Conservation (phyloP, 1,139 yeast species). For the Kodamaea alishanica region DNA sequence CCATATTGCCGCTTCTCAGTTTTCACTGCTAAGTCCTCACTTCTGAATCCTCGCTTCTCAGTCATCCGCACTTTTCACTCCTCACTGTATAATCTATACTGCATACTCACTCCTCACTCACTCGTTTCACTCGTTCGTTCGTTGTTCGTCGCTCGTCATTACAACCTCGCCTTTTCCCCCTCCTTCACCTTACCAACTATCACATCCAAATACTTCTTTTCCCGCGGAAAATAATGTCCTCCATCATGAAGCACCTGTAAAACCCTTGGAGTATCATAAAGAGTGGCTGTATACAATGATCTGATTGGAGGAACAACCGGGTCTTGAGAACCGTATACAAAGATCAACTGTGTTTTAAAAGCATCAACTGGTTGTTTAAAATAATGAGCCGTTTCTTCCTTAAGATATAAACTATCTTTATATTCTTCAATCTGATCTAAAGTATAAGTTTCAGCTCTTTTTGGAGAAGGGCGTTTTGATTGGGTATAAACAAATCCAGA, state of each 20-base stretch:
- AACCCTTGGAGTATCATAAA: conserved; percentile 17
- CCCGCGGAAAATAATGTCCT: conserved; percentile 35
- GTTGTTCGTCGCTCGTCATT: too few species aligned
- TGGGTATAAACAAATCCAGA: conserved; percentile 59
- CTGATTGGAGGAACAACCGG: conserved; percentile 33
- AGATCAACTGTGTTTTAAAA: conserved; percentile 23
- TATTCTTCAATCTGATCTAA: conserved; percentile 15
- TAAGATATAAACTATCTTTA: neutral
- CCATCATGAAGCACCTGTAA: conserved; percentile 31
- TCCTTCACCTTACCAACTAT: too few species aligned
- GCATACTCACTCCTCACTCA: too few species aligned
- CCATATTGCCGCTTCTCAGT: too few species aligned
- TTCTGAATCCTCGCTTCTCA: too few species aligned
- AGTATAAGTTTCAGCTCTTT: conserved; percentile 20
- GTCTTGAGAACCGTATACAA: conserved; percentile 33
- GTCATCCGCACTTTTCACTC: too few species aligned
- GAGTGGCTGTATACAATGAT: conserved; percentile 22
- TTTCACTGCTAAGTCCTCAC: too few species aligned
- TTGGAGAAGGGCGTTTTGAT: conserved; percentile 12
- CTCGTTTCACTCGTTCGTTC: too few species aligned
- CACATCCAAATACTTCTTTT: too few species aligned
- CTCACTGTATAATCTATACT: too few species aligned
- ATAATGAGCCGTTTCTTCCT: conserved; percentile 15
- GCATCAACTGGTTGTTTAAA: conserved; percentile 15
- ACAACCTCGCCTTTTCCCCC: too few species aligned